These are phyloP conservation scores for Sungouiozyma intestinalis DNA, from an alignment of 805 yeast species.

Conservation along the genomic window DNA sequence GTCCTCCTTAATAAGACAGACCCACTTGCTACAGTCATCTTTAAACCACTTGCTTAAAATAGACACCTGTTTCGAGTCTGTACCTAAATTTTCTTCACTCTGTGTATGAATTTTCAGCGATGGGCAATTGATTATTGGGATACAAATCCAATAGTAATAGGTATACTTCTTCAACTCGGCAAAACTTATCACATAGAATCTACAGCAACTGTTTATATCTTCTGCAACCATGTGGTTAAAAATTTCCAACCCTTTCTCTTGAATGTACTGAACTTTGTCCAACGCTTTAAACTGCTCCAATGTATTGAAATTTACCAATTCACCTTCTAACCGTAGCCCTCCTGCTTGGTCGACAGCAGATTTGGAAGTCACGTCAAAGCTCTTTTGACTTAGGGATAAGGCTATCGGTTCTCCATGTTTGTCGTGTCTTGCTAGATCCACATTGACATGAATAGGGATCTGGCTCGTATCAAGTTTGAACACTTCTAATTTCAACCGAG, in stretches of 20 bases:
- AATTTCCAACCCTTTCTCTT: slow-evolving; percentile 28
- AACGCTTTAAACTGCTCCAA: slow-evolving; percentile 69
- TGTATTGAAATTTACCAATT: slow-evolving; percentile 59
- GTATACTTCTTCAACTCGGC: slow-evolving; percentile 84
- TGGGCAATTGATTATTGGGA: slow-evolving; percentile 45
- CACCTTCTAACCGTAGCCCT: slow-evolving; percentile 26
- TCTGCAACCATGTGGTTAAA: slow-evolving; percentile 4
- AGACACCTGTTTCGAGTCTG: not conserved
- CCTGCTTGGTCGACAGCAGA: slow-evolving; percentile 4
- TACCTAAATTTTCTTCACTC: not conserved
- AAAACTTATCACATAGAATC: slow-evolving; percentile 51
- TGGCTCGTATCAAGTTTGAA: slow-evolving; percentile 41
- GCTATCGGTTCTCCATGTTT: slow-evolving; percentile 11
- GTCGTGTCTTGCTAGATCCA: slow-evolving; percentile 14
- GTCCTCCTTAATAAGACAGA: slow-evolving; percentile 12
- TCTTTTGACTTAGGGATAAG: slow-evolving; percentile 20
- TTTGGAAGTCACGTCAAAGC: slow-evolving; percentile 22
- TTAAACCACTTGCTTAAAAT: slow-evolving; percentile 12
- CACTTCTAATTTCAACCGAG: slow-evolving; percentile 63
- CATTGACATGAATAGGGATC: slow-evolving; percentile 19
- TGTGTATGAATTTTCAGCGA: slow-evolving; percentile 6
- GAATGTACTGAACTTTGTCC: slow-evolving; percentile 53
- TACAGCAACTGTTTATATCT: slow-evolving; percentile 20
- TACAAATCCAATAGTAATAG: slow-evolving; percentile 83
- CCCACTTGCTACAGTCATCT: slow-evolving; percentile 17